phyloP scores from a whole-genome alignment of 306 rosid species.

The Acacia crassicarpa region DNA sequence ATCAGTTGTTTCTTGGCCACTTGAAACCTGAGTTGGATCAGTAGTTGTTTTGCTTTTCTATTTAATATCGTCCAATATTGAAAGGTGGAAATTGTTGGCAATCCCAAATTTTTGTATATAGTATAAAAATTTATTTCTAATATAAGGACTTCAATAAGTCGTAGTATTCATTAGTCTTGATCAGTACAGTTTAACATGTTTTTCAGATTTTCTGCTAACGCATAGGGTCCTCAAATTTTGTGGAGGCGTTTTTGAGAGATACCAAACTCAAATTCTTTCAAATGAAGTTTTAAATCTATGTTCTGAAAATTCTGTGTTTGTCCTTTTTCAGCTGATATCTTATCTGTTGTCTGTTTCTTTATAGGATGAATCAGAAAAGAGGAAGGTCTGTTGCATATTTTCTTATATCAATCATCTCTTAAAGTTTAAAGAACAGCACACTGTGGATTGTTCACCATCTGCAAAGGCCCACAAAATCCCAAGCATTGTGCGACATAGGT shows the following conservation, averaged over 20 bases:
- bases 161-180: not conserved
- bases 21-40: not conserved
- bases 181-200: not conserved
- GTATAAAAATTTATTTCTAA: not conserved
- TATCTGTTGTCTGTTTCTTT: constrained; percentile 10
- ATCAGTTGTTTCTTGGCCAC: not conserved
- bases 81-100: constrained; percentile 7
- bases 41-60: not conserved
- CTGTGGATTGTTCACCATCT: constrained; percentile 51
- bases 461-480: constrained; percentile 65
- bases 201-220: not conserved
- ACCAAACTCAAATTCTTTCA: not conserved
- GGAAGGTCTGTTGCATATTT: constrained; percentile 54
- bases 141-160: not conserved
- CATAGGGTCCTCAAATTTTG: not conserved
- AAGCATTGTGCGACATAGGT: constrained; percentile 50
- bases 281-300: not conserved
- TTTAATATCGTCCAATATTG: constrained; percentile 8
- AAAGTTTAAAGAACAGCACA: constrained; percentile 70
- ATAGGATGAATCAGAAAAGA: constrained; percentile 76
- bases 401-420: constrained; percentile 78
- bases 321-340: not conserved
- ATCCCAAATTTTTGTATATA: not conserved
- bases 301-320: not conserved
- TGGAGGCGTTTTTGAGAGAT: constrained; percentile 4